Evolutionary conservation across 2,329 filamentous ascomycete genomes (phyloP), one percentile per base, ranked within the genome.

Genomic region (Aspergillus japonicus): DNA sequence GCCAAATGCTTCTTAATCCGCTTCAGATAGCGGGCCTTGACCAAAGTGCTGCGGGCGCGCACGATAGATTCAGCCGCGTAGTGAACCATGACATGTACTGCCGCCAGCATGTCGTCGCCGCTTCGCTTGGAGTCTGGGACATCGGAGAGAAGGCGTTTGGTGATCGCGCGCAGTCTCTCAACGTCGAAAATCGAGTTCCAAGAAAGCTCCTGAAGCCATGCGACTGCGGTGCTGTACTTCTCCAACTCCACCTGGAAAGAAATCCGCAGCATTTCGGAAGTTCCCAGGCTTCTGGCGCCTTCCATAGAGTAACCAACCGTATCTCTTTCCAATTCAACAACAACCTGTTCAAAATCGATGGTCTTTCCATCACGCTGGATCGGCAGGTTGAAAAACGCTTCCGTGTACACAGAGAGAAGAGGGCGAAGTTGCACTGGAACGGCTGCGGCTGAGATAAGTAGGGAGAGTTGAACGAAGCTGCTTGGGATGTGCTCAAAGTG

Each of bases 401-500:
- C 91, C 31, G 87, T 88, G 71, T 96, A 98, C 47, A 98, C 83
- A 3, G 89, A 84, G 51, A 98, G 81, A 23, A 99, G 78, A 3
- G 95, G 95, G 71, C 94, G 92, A 60, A 94, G 83, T 64, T 93
- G 85, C n/a, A 89, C 83, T 0, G 93, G 91, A 1, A 97, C 81
- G 33, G 86, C 81, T 2, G 87, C 84, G 0, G 92, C 96, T 55
- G 91, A 91, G 53, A 98, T 81, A 58, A 95, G 86, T 23, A 98
- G 77, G 51, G 87, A 89, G 59, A 98, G 84, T 67, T 94, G 89
- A 6, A 96, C 92, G 73, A 99, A 99, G 71, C 92, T 96, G 60
- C 91, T 96, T 2, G 89, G 89, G 14, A 98, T 92, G 70, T 96
- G 89, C 76, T 99, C 95, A 66, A 96, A 99, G 76, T 99, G 94